phyloP scores from a whole-genome alignment of 1,284 basidiomycete genomes.

The Vanrija sp. region DNA sequence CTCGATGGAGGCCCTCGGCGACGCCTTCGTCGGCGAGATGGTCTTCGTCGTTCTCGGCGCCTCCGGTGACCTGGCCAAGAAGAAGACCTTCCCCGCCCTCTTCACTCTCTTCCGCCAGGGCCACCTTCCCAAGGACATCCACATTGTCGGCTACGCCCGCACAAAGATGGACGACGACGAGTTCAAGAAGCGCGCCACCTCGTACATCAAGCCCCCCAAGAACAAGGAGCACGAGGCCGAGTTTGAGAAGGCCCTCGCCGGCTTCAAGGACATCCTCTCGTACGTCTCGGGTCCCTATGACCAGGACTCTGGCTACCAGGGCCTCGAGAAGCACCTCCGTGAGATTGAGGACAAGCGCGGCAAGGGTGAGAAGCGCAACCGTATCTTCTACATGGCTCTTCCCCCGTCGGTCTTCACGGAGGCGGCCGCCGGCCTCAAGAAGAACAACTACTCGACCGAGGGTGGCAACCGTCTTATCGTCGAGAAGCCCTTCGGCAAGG shows the following conservation, averaged over 20 bases:
- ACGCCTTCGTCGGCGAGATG: slow-evolving; percentile 77
- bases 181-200: slow-evolving; percentile 75
- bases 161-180: slow-evolving; percentile 71
- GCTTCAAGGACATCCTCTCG: slow-evolving; percentile 73
- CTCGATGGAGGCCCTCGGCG: slow-evolving; percentile 71
- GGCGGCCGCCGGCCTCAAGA: slow-evolving; percentile 75
- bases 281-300: slow-evolving; percentile 89
- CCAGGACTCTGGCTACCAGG: slow-evolving; percentile 69
- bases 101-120: slow-evolving; percentile 78
- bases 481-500: slow-evolving; percentile 96
- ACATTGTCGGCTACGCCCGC: slow-evolving; percentile 90
- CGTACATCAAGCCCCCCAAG: slow-evolving; percentile 75
- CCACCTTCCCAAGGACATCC: slow-evolving; percentile 74
- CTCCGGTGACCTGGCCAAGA: slow-evolving; percentile 97
- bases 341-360: slow-evolving; percentile 67
- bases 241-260: slow-evolving; percentile 59
- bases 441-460: slow-evolving; percentile 68
- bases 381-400: slow-evolving; percentile 89
- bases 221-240: slow-evolving; percentile 54
- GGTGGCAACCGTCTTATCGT: slow-evolving; percentile 87
- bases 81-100: slow-evolving; percentile 96
- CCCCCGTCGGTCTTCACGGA: slow-evolving; percentile 90
- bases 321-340: slow-evolving; percentile 69
- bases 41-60: slow-evolving; percentile 91
- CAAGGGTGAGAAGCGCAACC: slow-evolving; percentile 54